Base-by-base conservation (phyloP, 2,329 filamentous ascomycete genomes). In the Hypoxylon sp. region DNA sequence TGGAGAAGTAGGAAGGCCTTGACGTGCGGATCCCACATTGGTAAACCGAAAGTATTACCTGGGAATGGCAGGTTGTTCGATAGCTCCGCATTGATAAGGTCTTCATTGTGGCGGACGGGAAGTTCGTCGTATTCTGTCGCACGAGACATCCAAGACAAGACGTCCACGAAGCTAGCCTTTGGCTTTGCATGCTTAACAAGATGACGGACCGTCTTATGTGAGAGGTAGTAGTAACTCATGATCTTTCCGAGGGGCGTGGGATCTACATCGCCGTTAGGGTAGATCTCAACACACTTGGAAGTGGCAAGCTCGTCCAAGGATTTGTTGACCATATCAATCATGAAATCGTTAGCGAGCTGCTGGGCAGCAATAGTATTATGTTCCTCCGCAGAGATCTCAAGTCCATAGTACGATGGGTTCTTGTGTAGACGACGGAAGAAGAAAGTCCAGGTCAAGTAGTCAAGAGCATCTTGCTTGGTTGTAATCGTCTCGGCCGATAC, bases 361-460 rank as follows among this genome's bases (percentile, higher is more conserved):
- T 98, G 95, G 0, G 97, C 95, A 6, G 89, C 87, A 31, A 94
- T 89, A 7, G 91, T 94, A 78, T 94, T 97, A 80, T 98, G 94
- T 74, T 98, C 94, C 74, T 98, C 94, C 0, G 93, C 91, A 0
- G 93, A 93, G 48, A 99, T 96, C 77, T 98, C 92, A 0, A 99
- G 89, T 0, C 97, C 97, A 74, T 99, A 99, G 82, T 97, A 99
- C 0, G 94, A 97, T 1, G 96, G 96, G 75, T 99, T 99, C 85
- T 99, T 99, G 84, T 99, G 96, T 42, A 99, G 83, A 10, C 96
- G 88, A 2, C 97, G 89, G 87, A 99, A 99, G 87, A 99, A 99
- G 84, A 99, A 99, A 0, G 97, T 99, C 96, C 97, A 99, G 0
- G 96, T 99, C 58, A 99, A 83, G 77, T 99, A 99, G 80, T 99